A percentile compares a stretch with the other conserved stretches of the same genome.
Conservation (phyloP, 2,329 filamentous ascomycete genomes). For the Paraphaeosphaeria sporulosa region DNA sequence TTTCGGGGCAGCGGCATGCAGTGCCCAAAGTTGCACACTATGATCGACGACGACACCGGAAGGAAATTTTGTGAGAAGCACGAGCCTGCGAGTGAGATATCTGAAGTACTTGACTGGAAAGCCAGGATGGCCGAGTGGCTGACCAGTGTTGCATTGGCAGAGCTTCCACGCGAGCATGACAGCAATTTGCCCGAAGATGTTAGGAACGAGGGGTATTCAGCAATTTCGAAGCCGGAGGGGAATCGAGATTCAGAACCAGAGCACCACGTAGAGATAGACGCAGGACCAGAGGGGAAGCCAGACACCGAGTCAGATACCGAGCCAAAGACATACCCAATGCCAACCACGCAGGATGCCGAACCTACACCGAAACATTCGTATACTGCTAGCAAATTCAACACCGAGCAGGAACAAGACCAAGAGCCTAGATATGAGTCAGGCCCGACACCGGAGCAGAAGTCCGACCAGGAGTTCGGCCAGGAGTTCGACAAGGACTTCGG, state of each 20-base stretch:
- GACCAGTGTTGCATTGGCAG: not conserved
- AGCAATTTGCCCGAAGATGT: not conserved
- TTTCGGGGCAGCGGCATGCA: conserved; percentile 18
- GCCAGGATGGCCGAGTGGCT: not conserved
- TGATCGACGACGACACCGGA: conserved; percentile 10
- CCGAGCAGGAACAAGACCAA: not conserved
- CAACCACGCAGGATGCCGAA: not conserved
- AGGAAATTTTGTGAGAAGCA: conserved; percentile 17
- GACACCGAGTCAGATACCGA: too few species aligned
- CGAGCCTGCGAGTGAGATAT: not conserved
- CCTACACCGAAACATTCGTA: not conserved
- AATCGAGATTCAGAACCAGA: not conserved
- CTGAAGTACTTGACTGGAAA: not conserved
- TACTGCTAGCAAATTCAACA: not conserved
- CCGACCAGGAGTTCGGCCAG: too few species aligned
- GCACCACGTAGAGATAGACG: not conserved
- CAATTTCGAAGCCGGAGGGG: not conserved
- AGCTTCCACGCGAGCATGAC: not conserved
- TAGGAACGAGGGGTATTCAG: not conserved
- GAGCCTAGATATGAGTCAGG: too few species aligned
- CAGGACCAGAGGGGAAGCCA: too few species aligned
- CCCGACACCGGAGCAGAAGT: too few species aligned
- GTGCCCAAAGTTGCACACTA: conserved; percentile 13
- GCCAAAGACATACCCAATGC: too few species aligned
- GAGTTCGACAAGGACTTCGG: too few species aligned